Evolutionary conservation across 1,284 basidiomycete genomes (phyloP).

Genomic region (Sporisorium iseilematis-ciliati): DNA sequence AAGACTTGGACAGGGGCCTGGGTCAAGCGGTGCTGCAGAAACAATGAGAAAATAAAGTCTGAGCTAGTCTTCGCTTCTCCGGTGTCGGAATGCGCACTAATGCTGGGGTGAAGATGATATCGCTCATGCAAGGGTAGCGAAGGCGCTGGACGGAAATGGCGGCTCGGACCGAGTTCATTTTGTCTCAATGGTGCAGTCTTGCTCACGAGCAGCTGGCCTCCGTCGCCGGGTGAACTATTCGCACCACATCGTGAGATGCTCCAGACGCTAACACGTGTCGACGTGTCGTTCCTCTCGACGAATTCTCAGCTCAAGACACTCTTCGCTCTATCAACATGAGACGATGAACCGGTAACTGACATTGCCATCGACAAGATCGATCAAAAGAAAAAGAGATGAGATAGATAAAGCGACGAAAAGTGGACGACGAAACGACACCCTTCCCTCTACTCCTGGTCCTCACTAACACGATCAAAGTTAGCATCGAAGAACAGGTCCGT

Average conservation of each 20-base stretch:
- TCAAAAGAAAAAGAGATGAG: neutral
- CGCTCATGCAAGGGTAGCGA: no score
- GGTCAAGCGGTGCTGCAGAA: no score
- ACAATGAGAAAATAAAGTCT: neutral
- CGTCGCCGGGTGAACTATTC: neutral
- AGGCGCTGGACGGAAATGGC: no score
- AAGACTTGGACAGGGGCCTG: no score
- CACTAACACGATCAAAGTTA: constrained; percentile 33
- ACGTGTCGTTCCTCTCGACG: neutral
- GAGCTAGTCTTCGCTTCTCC: constrained; percentile 1
- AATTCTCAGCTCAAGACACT: neutral
- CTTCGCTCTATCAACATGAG: neutral
- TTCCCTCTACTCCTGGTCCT: neutral
- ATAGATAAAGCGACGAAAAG: neutral
- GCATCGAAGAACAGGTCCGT: constrained; percentile 27
- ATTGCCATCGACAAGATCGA: constrained; percentile 2
- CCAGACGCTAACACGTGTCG: constrained; percentile 1
- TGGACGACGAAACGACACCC: neutral
- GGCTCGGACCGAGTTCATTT: no score
- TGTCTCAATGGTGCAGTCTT: no score
- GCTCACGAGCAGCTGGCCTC: neutral
- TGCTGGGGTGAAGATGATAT: no score
- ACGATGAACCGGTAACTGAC: neutral
- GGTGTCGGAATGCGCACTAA: neutral
- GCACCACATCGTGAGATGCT: neutral